These are phyloP conservation scores for Alternaria sp. DNA, from an alignment of 2,329 filamentous ascomycete species.

Conservation along the genomic window DNA sequence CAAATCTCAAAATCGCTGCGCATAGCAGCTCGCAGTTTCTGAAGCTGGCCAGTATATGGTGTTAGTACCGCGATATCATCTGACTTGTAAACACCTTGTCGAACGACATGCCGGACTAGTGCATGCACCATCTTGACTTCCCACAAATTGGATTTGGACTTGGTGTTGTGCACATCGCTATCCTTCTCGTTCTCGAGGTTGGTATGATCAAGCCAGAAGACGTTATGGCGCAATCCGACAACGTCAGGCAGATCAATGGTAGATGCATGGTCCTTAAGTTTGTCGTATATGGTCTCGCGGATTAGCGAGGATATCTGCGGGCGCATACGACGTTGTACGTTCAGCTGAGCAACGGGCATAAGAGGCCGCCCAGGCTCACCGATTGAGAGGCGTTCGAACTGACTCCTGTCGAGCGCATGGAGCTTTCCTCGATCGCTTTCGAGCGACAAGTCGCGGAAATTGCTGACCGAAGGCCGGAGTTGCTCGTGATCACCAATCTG, in stretches of 20 bases:
- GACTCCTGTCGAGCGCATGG: slow-evolving; percentile 66
- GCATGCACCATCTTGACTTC: slow-evolving; percentile 71
- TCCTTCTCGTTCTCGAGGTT: slow-evolving; percentile 52
- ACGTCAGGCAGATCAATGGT: slow-evolving; percentile 57
- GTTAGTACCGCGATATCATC: slow-evolving; percentile 76
- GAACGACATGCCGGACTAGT: slow-evolving; percentile 70
- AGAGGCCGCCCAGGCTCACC: slow-evolving; percentile 27
- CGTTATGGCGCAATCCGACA: slow-evolving; percentile 60
- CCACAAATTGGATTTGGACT: slow-evolving; percentile 63
- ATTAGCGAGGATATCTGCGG: slow-evolving; percentile 69
- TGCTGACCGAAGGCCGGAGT: slow-evolving; percentile 66
- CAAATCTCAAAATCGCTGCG: slow-evolving; percentile 65
- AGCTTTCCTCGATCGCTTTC: slow-evolving; percentile 58
- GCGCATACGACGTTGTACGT: slow-evolving; percentile 71
- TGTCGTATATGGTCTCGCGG: slow-evolving; percentile 64
- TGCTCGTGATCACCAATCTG: slow-evolving; percentile 71
- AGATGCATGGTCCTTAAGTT: slow-evolving; percentile 60
- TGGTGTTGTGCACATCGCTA: slow-evolving; percentile 32
- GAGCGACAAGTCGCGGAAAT: slow-evolving; percentile 61
- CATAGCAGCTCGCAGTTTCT: slow-evolving; percentile 60
- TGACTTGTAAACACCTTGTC: slow-evolving; percentile 67
- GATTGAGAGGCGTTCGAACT: slow-evolving; percentile 68
- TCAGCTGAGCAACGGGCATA: slow-evolving; percentile 51
- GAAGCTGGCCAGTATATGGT: slow-evolving; percentile 67
- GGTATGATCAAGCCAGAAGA: slow-evolving; percentile 71